Evolutionary conservation across 1,139 yeast species (phyloP).

Genomic region (Yueomyces sp.): DNA sequence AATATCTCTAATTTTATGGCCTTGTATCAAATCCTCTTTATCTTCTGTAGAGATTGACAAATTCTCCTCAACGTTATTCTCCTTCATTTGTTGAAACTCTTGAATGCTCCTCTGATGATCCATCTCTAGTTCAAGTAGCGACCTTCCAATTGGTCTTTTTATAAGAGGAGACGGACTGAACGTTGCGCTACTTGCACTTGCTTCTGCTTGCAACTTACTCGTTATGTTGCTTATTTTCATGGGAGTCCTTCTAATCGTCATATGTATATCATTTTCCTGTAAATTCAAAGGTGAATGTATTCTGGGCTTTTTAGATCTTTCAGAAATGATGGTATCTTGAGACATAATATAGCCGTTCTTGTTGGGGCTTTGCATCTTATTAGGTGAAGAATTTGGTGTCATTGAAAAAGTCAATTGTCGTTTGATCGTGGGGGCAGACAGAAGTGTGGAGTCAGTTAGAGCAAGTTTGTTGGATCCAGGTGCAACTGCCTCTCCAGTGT

Average conservation of each 20-base stretch:
- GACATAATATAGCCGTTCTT: neutral
- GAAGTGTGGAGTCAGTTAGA: too few species aligned
- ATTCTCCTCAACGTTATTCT: constrained; percentile 1
- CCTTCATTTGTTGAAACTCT: constrained; percentile 8
- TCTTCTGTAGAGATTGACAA: neutral
- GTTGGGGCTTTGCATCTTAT: constrained; percentile 1
- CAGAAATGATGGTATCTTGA: neutral
- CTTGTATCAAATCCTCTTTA: constrained; percentile 4
- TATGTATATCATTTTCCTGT: constrained; percentile 1
- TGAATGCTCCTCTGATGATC: constrained; percentile 15
- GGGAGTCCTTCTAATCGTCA: constrained; percentile 6
- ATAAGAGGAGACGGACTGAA: constrained; percentile 22
- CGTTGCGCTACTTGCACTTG: constrained; percentile 1
- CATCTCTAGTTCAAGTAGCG: constrained; percentile 15
- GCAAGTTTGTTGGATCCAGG: too few species aligned
- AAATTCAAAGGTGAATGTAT: constrained; percentile 23
- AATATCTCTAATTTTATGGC: constrained; percentile 2
- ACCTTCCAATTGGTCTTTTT: constrained; percentile 16
- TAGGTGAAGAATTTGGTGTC: constrained; percentile 10
- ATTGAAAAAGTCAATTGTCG: constrained; percentile 8
- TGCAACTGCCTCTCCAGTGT: constrained; percentile 1
- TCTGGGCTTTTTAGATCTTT: neutral
- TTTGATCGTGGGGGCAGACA: constrained; percentile 2
- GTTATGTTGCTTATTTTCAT: constrained; percentile 4
- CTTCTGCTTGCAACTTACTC: constrained; percentile 4